phyloP scores from a whole-genome alignment of 1,284 basidiomycete genomes.

The Puccinia novopanici region DNA sequence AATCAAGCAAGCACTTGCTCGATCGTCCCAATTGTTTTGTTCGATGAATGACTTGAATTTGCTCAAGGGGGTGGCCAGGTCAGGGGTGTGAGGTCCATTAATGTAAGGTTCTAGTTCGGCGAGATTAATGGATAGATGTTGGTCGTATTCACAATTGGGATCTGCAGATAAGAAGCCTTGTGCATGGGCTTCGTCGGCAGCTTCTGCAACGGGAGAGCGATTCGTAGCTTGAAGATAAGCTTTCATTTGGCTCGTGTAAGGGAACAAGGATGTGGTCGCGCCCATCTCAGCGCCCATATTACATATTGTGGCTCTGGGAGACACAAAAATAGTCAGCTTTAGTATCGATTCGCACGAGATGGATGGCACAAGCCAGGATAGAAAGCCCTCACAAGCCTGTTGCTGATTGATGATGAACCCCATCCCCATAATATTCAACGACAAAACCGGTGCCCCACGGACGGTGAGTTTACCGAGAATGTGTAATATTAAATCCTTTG shows the following conservation, averaged over 20 bases:
- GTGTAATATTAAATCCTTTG: slow-evolving; percentile 71
- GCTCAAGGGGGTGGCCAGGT: slow-evolving; percentile 89
- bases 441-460: slow-evolving; percentile 95
- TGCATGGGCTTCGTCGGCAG: slow-evolving; percentile 79
- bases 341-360: background rate
- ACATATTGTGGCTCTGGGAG: slow-evolving; percentile 86
- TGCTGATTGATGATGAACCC: slow-evolving; percentile 92
- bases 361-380: slow-evolving; percentile 61
- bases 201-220: slow-evolving; percentile 81
- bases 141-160: slow-evolving; percentile 91
- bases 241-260: slow-evolving; percentile 92
- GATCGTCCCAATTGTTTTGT: slow-evolving; percentile 92
- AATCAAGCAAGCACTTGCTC: slow-evolving; percentile 85
- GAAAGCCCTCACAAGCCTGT: slow-evolving; percentile 67
- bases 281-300: slow-evolving; percentile 99
- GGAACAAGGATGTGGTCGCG: slow-evolving; percentile 97
- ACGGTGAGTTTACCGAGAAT: slow-evolving; percentile 88
- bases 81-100: slow-evolving; percentile 98
- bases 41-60: slow-evolving; percentile 89
- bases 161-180: slow-evolving; percentile 75
- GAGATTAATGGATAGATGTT: slow-evolving; percentile 90
- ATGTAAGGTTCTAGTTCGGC: slow-evolving; percentile 97
- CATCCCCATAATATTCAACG: slow-evolving; percentile 92
- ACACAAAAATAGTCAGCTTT: slow-evolving; percentile 62
- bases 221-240: slow-evolving; percentile 92